Evolutionary conservation across 2,329 filamentous ascomycete species (phyloP), one percentile per base, ranked within the genome.

Genomic region (Fusarium sp.): DNA sequence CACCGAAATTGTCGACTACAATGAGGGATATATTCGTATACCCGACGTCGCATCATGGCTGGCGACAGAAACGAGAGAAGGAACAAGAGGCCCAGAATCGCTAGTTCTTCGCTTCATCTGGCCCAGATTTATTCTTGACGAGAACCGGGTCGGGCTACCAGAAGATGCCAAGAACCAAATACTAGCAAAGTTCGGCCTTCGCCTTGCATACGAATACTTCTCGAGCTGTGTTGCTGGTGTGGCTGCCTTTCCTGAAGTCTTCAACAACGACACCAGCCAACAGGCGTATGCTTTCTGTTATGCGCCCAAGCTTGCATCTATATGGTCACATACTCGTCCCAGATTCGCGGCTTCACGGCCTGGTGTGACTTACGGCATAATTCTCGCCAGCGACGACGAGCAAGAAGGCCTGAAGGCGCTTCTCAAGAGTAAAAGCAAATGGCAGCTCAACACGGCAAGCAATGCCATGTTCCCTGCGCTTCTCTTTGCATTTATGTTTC

Each of bases 401-500:
- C 76, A 73, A 30, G 38, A 51, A 2, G 51, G 63, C 9, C 48
- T 81, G 1, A 73, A 65, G 32, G 47, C 48, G 5, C 59, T 72
- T 8, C 62, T 81, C 5, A 72, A 62, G 24, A 70, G 68, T 22
- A 34, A 67, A 11, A 74, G 71, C 11, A 51, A 69, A 34, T 82
- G 80, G 80, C 65, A 67, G 12, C 41, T 74, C 2, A 40, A 55
- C 7, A 60, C 79, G 5, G 74, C 76, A 38, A 57, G 55, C 6
- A 78, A 78, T 56, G 44, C 76, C 61, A 78, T 82, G 77, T 81
- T 82, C 38, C 80, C 78, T 0, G 77, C 79, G 9, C 71, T 82
- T 9, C 54, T 80, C 1, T 73, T 78, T 53, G 73, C 75, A 24
- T 70, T 82, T 48, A 71, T 80, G 62, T 73, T 83, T 10, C 74